A percentile compares a stretch with the other conserved stretches of the same genome.
These are phyloP conservation scores for Naumovozyma dairenensis DNA, from an alignment of 805 yeast genomes.

Conservation along the genomic window DNA sequence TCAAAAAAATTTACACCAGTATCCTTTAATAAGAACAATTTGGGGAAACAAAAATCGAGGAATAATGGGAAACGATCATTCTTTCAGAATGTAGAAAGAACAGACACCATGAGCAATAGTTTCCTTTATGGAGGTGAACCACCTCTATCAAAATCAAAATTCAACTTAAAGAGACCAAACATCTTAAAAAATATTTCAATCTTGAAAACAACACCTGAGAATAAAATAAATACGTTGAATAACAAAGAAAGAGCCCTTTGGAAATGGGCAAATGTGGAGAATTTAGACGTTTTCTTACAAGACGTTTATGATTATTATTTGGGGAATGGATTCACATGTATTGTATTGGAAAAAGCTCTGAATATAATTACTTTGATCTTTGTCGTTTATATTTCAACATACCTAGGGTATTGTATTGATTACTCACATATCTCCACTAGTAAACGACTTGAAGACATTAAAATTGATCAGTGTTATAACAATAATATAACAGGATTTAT, in stretches of 20 bases:
- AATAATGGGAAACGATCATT: neutral
- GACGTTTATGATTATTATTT: conserved; percentile 78
- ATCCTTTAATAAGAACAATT: too few species aligned
- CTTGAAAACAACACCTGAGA: conserved; percentile 19
- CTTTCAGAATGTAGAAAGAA: conserved; percentile 6
- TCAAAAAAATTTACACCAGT: neutral
- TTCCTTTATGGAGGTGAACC: conserved; percentile 3
- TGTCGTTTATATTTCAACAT: conserved; percentile 69
- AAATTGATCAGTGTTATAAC: conserved; percentile 30
- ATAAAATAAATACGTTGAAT: conserved; percentile 36
- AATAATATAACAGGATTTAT: conserved; percentile 39
- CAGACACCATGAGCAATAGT: conserved; percentile 6
- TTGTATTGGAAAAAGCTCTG: conserved; percentile 52
- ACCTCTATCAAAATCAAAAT: neutral
- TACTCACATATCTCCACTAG: conserved; percentile 35
- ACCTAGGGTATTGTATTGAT: conserved; percentile 74
- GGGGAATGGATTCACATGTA: conserved; percentile 77
- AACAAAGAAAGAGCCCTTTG: conserved; percentile 76
- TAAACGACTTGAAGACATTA: conserved; percentile 29
- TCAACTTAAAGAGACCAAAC: conserved; percentile 15
- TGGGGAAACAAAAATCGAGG: too few species aligned
- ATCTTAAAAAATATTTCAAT: conserved; percentile 18
- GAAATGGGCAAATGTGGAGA: conserved; percentile 94
- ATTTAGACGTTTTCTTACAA: conserved; percentile 74
- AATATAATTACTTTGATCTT: conserved; percentile 71